Conservation (phyloP, 257 asterid genomes). For the Lycium barbarum region DNA sequence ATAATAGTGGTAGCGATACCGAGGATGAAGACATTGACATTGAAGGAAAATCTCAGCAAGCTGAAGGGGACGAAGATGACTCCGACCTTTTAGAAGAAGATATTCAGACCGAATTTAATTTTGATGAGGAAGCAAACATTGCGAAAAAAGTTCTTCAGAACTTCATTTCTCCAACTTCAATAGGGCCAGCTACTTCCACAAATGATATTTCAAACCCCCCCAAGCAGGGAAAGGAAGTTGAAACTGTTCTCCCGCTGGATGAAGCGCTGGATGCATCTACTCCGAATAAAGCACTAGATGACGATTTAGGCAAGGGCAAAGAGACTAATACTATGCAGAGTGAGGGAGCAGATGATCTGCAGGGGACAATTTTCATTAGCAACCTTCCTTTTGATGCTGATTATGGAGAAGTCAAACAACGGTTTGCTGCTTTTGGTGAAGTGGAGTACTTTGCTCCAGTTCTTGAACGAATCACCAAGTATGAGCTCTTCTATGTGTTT, state of each 20-base stretch:
- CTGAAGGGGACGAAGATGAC: slow-evolving; percentile 40
- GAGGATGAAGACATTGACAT: slow-evolving; percentile 56
- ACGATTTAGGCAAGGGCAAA: slow-evolving; percentile 36
- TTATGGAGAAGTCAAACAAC: slow-evolving; percentile 78
- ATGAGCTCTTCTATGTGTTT: slow-evolving; percentile 33
- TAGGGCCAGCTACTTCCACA: slow-evolving; percentile 37
- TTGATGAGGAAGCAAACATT: slow-evolving; percentile 75
- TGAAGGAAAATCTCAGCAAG: slow-evolving; percentile 46
- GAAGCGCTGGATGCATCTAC: slow-evolving; percentile 41
- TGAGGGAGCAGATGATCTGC: slow-evolving; percentile 75
- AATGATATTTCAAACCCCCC: slow-evolving; percentile 42
- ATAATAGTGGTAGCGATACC: slow-evolving; percentile 50
- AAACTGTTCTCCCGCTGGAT: slow-evolving; percentile 39
- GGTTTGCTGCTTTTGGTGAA: slow-evolving; percentile 83
- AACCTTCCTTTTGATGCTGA: slow-evolving; percentile 85
- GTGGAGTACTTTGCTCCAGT: slow-evolving; percentile 80
- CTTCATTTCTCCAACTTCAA: slow-evolving; percentile 59
- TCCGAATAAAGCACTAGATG: slow-evolving; percentile 31
- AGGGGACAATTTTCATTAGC: slow-evolving; percentile 76
- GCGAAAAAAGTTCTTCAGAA: slow-evolving; percentile 76
- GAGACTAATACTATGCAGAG: slow-evolving; percentile 39
- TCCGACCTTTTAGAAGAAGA: slow-evolving; percentile 51
- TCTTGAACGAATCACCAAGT: slow-evolving; percentile 91
- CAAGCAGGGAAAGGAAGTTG: slow-evolving; percentile 48
- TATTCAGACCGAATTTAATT: slow-evolving; percentile 50